Percentiles rank a stretch among this genome's conserved stretches.
Conservation (phyloP, 345 rosid genomes). For the Mercurialis annua region DNA sequence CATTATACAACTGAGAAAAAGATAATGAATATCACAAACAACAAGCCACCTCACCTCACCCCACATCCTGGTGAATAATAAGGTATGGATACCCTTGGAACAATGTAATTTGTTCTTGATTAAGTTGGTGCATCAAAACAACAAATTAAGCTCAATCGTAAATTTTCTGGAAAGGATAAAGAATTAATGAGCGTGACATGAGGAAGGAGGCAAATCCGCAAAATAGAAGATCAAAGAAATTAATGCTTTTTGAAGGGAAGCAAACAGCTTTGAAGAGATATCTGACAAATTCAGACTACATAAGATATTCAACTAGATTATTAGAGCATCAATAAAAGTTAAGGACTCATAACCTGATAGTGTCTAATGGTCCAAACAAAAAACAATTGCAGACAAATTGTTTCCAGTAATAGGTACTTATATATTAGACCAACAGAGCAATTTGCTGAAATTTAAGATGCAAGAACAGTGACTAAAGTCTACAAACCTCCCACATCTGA, state of each 20-base stretch:
- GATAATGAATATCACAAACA: not conserved
- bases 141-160: not conserved
- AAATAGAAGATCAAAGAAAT: not conserved
- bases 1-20: not conserved
- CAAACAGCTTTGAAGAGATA: slow-evolving; percentile 12
- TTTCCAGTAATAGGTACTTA: not conserved
- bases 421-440: not conserved
- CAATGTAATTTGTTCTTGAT: not conserved
- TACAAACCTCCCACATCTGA: slow-evolving; percentile 91
- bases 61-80: not conserved
- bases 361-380: not conserved
- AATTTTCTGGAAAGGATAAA: too few species aligned
- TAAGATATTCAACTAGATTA: too few species aligned
- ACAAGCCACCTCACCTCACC: not conserved
- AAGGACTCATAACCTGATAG: not conserved
- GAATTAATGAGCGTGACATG: not conserved
- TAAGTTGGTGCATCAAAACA: not conserved
- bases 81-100: not conserved
- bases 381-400: not conserved
- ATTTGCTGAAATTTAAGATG: not conserved
- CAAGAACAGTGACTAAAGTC: not conserved
- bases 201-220: not conserved
- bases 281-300: not conserved
- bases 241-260: not conserved
- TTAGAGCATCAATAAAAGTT: not conserved